phyloP scores from a whole-genome alignment of 345 rosid genomes.

The Cardiospermum halicacabum region DNA sequence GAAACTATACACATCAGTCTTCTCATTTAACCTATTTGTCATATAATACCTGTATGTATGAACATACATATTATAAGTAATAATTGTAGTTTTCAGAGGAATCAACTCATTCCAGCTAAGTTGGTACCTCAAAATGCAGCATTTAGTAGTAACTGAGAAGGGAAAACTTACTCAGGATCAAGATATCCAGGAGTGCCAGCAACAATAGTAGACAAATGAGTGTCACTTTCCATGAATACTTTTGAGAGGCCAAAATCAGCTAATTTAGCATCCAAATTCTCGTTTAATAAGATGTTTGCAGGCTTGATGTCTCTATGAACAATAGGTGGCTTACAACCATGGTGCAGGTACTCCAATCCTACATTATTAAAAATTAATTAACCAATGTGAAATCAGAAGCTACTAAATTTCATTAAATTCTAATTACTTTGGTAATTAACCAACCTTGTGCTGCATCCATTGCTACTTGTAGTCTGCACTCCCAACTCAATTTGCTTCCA shows the following conservation, averaged over 20 bases:
- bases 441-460: slow-evolving; percentile 37
- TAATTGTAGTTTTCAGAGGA: too few relatives aligned
- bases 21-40: slow-evolving; percentile 29
- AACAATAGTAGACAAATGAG: slow-evolving; percentile 33
- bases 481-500: slow-evolving; percentile 19
- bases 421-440: neutral
- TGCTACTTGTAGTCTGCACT: slow-evolving; percentile 29
- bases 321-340: slow-evolving; percentile 5
- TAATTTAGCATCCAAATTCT: slow-evolving; percentile 20
- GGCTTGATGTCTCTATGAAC: slow-evolving; percentile 34
- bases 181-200: slow-evolving; percentile 50
- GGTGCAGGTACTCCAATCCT: slow-evolving; percentile 35
- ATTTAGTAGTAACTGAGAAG: neutral
- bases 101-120: too few relatives aligned
- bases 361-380: neutral
- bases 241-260: slow-evolving; percentile 33
- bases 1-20: slow-evolving; percentile 43
- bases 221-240: slow-evolving; percentile 25
- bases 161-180: slow-evolving; percentile 20
- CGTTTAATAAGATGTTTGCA: slow-evolving; percentile 32
- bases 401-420: neutral
- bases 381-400: neutral
- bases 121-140: too few relatives aligned
- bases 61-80: neutral
- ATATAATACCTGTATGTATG: slow-evolving; percentile 23